Base-by-base conservation (phyloP, 768 basidiomycete species). In the Trametes villosa region DNA sequence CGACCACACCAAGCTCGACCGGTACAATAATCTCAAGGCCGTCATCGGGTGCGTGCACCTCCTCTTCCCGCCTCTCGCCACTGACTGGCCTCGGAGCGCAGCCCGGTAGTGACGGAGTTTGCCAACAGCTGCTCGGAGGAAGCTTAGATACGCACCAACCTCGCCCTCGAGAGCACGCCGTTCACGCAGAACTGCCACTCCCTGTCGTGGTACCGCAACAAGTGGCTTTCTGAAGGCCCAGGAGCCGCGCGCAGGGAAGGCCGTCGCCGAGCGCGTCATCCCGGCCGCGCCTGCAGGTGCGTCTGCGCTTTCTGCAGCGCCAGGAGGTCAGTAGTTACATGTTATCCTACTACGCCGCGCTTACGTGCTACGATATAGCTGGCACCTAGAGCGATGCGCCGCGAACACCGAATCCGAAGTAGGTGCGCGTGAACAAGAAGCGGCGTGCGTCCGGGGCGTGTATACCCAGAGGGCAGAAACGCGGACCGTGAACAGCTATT, bases 161-260 rank as follows among this genome's bases (percentile, higher is more conserved):
- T 70, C 31, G 36, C 47, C 46, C 63, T 65, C 41, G 70, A 71
- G 60, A 45, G 58, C 12, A 53, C 63, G 0, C 72, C 72, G 2
- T 81, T 70, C 67, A 81, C 81, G 8, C 78, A 77, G 64, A 82
- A 81, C 57, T 62, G 57, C 3, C 78, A 78, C 60, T 81, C 80
- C 57, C 70, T 77, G 9, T 47, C 67, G 7, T 62, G 69, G 1
- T 65, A 60, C 7, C 72, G 69, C 18, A 75, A 77, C 30, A 76
- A 76, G 62, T 77, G 70, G 67, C 65, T 78, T 6, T 69, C 71
- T n/a, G 15, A 69, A 70, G 24, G 79, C 78, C 61, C 77, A 75
- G 56, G 75, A 66, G 9, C 66, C 67, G 20, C 72, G 78, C 2
- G 64, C 70, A 11, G 68, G 60, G 5, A 49, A 45, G 42, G 42